A percentile compares a stretch with the other conserved stretches of the same genome.
Conservation (phyloP, 1,139 yeast genomes). For the Zygotorulaspora mrakii region DNA sequence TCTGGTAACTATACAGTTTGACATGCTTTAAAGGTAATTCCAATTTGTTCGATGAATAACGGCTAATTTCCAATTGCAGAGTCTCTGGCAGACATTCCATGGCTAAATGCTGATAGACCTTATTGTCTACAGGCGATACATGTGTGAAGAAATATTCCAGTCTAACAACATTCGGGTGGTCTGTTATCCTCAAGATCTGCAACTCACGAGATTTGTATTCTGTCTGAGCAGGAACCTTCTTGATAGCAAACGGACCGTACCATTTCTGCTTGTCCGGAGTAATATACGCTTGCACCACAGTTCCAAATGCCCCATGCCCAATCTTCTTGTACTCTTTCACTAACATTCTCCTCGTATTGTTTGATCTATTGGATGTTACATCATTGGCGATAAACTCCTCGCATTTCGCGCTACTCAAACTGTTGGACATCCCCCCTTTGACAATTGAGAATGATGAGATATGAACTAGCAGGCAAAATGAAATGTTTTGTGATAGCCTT, state of each 20-base stretch:
- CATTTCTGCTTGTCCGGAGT: constrained; percentile 43
- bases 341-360: constrained; percentile 55
- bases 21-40: constrained; percentile 70
- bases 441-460: too few relatives aligned
- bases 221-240: constrained; percentile 79
- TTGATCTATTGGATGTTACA: constrained; percentile 59
- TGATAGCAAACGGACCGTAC: constrained; percentile 80
- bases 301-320: constrained; percentile 84
- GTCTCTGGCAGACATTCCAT: constrained; percentile 86
- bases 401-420: constrained; percentile 14
- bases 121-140: constrained; percentile 50
- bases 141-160: constrained; percentile 68
- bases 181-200: constrained; percentile 66
- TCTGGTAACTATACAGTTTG: constrained; percentile 74
- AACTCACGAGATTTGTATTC: constrained; percentile 78
- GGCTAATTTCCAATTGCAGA: constrained; percentile 67
- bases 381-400: constrained; percentile 49
- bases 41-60: constrained; percentile 58
- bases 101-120: constrained; percentile 70
- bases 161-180: constrained; percentile 73
- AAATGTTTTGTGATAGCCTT: too few relatives aligned
- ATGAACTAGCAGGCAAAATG: too few relatives aligned
- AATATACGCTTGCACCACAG: constrained; percentile 68
- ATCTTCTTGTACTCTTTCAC: constrained; percentile 68
- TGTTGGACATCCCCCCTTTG: constrained; percentile 8